A percentile compares a stretch with the other conserved stretches of the same genome.
These are phyloP conservation scores for Elongisporangium anandrum DNA, from an alignment of 352 stramenopile species.

Conservation along the genomic window DNA sequence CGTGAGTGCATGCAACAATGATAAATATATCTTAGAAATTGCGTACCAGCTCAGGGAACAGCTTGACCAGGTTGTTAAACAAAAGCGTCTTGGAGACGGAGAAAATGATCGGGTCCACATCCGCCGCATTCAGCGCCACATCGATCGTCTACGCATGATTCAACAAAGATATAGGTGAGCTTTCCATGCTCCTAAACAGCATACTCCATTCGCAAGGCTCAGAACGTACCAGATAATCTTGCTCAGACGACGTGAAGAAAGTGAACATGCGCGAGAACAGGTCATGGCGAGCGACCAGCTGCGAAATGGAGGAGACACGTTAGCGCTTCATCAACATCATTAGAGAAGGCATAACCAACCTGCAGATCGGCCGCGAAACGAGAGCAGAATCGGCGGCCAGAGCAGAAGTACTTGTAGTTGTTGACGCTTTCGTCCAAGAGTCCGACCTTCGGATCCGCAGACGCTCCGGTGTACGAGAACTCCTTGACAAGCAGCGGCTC, in stretches of 20 bases:
- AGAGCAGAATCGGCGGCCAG: conserved; percentile 69
- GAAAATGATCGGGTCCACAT: conserved; percentile 71
- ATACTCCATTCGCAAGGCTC: background rate
- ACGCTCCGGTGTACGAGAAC: conserved; percentile 73
- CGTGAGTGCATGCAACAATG: background rate
- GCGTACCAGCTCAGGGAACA: conserved; percentile 64
- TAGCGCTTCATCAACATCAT: background rate
- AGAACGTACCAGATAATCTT: conserved; percentile 44
- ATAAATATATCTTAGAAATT: background rate
- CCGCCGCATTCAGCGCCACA: conserved; percentile 47
- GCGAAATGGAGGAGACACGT: background rate
- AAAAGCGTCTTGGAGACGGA: conserved; percentile 68
- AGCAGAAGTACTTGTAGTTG: conserved; percentile 88
- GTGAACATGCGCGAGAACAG: conserved; percentile 54
- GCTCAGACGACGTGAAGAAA: conserved; percentile 28
- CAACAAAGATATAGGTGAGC: conserved; percentile 1
- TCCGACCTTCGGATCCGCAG: conserved; percentile 47
- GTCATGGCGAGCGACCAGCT: conserved; percentile 59
- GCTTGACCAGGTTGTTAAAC: conserved; percentile 63
- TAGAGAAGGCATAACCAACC: conserved; percentile 11
- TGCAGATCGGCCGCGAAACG: conserved; percentile 64
- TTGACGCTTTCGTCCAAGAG: conserved; percentile 66
- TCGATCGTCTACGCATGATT: conserved; percentile 51
- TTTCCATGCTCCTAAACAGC: background rate
- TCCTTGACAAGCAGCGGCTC: conserved; percentile 62